These are phyloP conservation scores for Gleditsia sinensis DNA, from an alignment of 306 rosid species.

Conservation along the genomic window DNA sequence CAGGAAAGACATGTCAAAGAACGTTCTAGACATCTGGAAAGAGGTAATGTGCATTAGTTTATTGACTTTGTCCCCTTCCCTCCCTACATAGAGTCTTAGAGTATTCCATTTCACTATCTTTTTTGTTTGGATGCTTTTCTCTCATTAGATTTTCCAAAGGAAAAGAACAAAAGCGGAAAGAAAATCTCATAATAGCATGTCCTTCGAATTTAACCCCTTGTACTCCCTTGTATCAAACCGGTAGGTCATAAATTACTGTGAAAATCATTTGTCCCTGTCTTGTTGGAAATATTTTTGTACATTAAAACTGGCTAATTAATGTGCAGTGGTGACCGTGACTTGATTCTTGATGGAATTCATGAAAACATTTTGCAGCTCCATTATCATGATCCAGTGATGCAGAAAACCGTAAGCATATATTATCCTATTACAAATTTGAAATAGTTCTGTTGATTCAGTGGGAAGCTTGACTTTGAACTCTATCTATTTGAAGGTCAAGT, in stretches of 20 bases:
- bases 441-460: slow-evolving; percentile 32
- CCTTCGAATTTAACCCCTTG: slow-evolving; percentile 68
- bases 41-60: slow-evolving; percentile 51
- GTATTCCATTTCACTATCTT: slow-evolving; percentile 18
- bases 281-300: slow-evolving; percentile 16
- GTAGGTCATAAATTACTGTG: slow-evolving; percentile 50
- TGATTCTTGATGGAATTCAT: slow-evolving; percentile 91
- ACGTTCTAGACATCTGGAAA: slow-evolving; percentile 85
- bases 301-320: slow-evolving; percentile 26
- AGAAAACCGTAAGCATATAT: slow-evolving; percentile 74
- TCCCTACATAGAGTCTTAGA: slow-evolving; percentile 21
- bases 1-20: slow-evolving; percentile 73
- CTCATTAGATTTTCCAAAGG: slow-evolving; percentile 72
- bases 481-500: slow-evolving; percentile 67
- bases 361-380: slow-evolving; percentile 86
- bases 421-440: neutral
- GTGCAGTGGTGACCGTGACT: slow-evolving; percentile 86
- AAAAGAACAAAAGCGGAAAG: slow-evolving; percentile 64
- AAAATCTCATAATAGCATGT: slow-evolving; percentile 43
- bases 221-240: slow-evolving; percentile 75
- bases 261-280: neutral
- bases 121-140: slow-evolving; percentile 31
- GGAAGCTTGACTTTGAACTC: slow-evolving; percentile 31
- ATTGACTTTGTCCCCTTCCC: slow-evolving; percentile 24
- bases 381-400: slow-evolving; percentile 95